A percentile compares a stretch with the other conserved stretches of the same genome.
These are phyloP conservation scores for Asparagopsis taxiformis DNA, from an alignment of 31 red algal genomes.

Conservation along the genomic window DNA sequence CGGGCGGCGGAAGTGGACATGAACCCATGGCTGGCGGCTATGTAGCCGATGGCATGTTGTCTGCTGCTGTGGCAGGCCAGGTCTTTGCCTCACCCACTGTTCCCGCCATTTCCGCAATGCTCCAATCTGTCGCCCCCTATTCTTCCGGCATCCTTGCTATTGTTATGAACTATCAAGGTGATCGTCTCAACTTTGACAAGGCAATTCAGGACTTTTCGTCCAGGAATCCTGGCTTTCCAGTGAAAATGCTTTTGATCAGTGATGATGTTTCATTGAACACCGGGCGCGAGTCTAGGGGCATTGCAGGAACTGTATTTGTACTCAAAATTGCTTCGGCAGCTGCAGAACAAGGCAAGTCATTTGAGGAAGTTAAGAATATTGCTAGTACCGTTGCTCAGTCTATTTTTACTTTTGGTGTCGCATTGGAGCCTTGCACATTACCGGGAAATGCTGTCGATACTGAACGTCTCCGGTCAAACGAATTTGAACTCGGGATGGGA, in stretches of 20 bases:
- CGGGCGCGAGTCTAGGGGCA: slow-evolving; percentile 29
- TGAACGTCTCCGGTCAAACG: slow-evolving; percentile 3
- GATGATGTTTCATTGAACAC: slow-evolving; percentile 71
- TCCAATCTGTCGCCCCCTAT: slow-evolving; percentile 38
- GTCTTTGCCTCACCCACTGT: slow-evolving; percentile 62
- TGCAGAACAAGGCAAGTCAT: slow-evolving; percentile 45
- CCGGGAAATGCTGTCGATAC: slow-evolving; percentile 18
- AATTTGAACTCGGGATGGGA: slow-evolving; percentile 77
- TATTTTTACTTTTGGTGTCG: slow-evolving; percentile 44
- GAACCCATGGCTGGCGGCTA: slow-evolving; percentile 79
- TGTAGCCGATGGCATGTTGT: slow-evolving; percentile 61
- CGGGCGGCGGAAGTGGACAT: slow-evolving; percentile 69
- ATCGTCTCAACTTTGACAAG: slow-evolving; percentile 66
- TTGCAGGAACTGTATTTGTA: slow-evolving; percentile 82
- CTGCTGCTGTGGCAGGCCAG: slow-evolving; percentile 67
- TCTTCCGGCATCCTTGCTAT: slow-evolving; percentile 52
- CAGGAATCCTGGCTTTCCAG: slow-evolving; percentile 13
- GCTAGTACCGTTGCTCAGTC: slow-evolving; percentile 33
- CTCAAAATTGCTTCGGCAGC: slow-evolving; percentile 76
- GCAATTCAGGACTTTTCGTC: slow-evolving; percentile 26
- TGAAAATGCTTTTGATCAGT: slow-evolving; percentile 36
- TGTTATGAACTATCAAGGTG: slow-evolving; percentile 80
- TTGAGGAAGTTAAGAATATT: slow-evolving; percentile 41
- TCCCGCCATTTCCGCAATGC: slow-evolving; percentile 35
- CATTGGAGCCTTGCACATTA: slow-evolving; percentile 59